Base-by-base conservation (phyloP, 2,329 filamentous ascomycete genomes). In the Diaporthe eres region DNA sequence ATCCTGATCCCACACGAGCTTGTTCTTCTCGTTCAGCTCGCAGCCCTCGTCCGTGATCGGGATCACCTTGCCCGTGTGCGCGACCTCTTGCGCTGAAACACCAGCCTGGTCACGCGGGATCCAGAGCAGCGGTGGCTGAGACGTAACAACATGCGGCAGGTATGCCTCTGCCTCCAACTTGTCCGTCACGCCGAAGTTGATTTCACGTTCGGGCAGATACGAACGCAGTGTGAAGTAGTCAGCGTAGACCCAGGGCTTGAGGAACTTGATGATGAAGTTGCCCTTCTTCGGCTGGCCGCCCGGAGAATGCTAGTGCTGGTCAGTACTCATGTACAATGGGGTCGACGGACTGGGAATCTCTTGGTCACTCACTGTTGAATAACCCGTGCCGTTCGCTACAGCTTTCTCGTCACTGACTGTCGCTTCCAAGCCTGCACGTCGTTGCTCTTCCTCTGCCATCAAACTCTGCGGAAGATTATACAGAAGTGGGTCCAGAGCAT, bases 1-100 rank as follows among this genome's bases (percentile, higher is more conserved):
- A 76, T 84, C 82, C 37, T 77, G 79, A 53, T 85, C 84, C 84
- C 84, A 85, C 2, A 79, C 78, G 22, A 85, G 74, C 72, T 82
- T 81, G 82, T 92, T 92, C 85, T 95, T 94, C 79, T 94, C 93
- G 80, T 94, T 88, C 70, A 96, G 84, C 68, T 85, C 89, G 60
- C 93, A 93, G 25, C 92, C 93, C 78, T 95, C 93, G 79, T 98
- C 95, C 0, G 94, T 96, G 78, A 97, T 96, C 1, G 92, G 91
- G 42, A 95, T 94, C 44, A 94, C 89, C 80, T 90, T 91, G 78
- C 87, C 87, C 0, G 94, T 94, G 80, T 97, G 94, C 17, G 87
- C 87, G 72, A 97, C 88, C 84, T 98, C 95, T 82, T 97, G 94
- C 80, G 88, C 88, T 72, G 92, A 95, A 57, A 98, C 90, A 13